Evolutionary conservation across 1,284 basidiomycete genomes (phyloP).

Genomic region (Heterobasidion annosum): DNA sequence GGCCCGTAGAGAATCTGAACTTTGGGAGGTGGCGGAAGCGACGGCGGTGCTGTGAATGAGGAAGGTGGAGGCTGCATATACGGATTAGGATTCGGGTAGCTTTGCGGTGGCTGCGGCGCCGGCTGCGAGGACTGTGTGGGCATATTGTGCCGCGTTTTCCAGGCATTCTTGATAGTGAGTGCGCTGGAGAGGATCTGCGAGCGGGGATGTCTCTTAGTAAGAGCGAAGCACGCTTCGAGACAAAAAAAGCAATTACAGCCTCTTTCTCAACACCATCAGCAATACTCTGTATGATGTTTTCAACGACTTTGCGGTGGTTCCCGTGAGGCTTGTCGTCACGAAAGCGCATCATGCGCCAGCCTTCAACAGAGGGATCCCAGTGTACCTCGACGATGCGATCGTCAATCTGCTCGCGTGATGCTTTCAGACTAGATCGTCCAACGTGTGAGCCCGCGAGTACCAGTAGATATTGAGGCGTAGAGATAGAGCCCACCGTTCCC

Average conservation of each 20-base stretch:
- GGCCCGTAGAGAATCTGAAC: conserved; percentile 53
- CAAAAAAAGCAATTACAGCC: conserved; percentile 38
- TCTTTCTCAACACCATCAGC: conserved; percentile 87
- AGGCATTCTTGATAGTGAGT: conserved; percentile 50
- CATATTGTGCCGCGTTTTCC: conserved; percentile 53
- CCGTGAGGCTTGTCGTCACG: conserved; percentile 87
- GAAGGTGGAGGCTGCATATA: conserved; percentile 4
- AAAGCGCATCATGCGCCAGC: conserved; percentile 88
- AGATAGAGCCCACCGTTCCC: conserved; percentile 65
- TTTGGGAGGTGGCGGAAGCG: conserved; percentile 6
- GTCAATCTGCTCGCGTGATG: conserved; percentile 80
- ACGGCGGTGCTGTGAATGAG: conserved; percentile 3
- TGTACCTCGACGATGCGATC: conserved; percentile 91
- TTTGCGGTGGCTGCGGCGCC: conserved; percentile 8
- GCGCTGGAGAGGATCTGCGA: conserved; percentile 54
- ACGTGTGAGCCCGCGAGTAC: neutral
- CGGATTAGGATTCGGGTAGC: conserved; percentile 1
- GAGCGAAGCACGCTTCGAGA: neutral
- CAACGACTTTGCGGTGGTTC: conserved; percentile 77
- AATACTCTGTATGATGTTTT: conserved; percentile 82
- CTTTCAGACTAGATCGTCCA: conserved; percentile 61
- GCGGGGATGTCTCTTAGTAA: neutral
- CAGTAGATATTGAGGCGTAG: neutral
- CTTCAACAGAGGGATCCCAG: conserved; percentile 64
- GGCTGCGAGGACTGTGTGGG: conserved; percentile 12